phyloP scores from a whole-genome alignment of 2,329 filamentous ascomycete genomes.

The Fusarium praegraminearum region DNA sequence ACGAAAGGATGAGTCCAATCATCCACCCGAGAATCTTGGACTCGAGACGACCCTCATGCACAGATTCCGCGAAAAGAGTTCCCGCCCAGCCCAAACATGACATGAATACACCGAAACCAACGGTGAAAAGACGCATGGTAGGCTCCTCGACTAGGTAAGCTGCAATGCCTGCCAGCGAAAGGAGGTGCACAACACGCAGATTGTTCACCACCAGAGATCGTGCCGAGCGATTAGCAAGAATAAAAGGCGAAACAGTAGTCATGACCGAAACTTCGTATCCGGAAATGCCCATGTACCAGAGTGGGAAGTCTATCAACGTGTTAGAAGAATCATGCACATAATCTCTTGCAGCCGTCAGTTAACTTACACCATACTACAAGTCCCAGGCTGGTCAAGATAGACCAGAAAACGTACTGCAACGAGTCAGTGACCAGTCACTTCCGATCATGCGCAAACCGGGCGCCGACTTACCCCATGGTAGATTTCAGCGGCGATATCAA shows the following conservation, averaged over 20 bases:
- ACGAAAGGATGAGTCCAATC: constrained; percentile 85
- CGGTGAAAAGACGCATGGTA: constrained; percentile 79
- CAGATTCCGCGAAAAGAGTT: constrained; percentile 81
- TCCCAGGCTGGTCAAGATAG: constrained; percentile 88
- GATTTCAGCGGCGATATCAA: constrained; percentile 88
- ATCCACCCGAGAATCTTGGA: constrained; percentile 83
- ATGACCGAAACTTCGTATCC: constrained; percentile 94
- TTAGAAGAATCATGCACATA: constrained; percentile 37
- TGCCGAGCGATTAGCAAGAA: constrained; percentile 78
- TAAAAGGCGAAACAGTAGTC: constrained; percentile 81
- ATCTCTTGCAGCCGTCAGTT: background rate
- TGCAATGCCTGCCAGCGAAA: constrained; percentile 81
- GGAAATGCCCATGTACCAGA: constrained; percentile 99
- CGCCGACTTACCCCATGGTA: constrained; percentile 82
- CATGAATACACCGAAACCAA: constrained; percentile 84
- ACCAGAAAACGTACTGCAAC: constrained; percentile 90
- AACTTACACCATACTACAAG: constrained; percentile 92
- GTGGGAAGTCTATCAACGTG: constrained; percentile 78
- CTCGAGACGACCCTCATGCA: constrained; percentile 81
- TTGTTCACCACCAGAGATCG: constrained; percentile 77
- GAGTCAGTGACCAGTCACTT: constrained; percentile 36
- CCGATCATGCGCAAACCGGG: background rate
- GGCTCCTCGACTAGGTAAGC: constrained; percentile 83
- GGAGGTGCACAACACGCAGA: constrained; percentile 76
- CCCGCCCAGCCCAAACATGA: constrained; percentile 87